Evolutionary conservation across 768 basidiomycete genomes (phyloP).

Genomic region (Collybia sordida): DNA sequence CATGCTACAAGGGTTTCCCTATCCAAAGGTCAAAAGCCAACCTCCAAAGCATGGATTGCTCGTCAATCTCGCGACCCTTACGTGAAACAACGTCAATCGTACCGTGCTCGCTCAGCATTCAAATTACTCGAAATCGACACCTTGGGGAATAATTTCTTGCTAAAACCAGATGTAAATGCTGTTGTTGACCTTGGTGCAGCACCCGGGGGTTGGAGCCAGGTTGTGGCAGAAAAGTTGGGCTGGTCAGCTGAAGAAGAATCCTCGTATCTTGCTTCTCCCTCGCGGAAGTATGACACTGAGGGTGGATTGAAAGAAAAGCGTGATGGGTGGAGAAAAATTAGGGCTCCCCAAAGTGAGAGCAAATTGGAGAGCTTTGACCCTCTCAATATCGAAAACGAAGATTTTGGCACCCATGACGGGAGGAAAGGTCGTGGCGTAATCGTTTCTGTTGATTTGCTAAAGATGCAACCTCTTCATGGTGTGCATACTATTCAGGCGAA

Average conservation of each 20-base stretch:
- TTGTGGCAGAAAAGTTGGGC: constrained; percentile 64
- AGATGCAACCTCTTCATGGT: constrained; percentile 69
- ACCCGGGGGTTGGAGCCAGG: constrained; percentile 95
- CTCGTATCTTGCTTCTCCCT: not conserved
- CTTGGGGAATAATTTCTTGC: constrained; percentile 51
- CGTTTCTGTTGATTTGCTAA: constrained; percentile 80
- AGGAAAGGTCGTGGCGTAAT: constrained; percentile 44
- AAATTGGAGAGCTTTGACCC: constrained; percentile 30
- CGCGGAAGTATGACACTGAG: not conserved
- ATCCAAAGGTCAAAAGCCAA: constrained; percentile 30
- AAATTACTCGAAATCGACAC: constrained; percentile 83
- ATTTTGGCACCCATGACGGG: not conserved
- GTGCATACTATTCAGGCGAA: constrained; percentile 75
- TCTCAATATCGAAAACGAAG: constrained; percentile 37
- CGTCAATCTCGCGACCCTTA: constrained; percentile 74
- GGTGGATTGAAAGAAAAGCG: not conserved
- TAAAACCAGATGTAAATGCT: constrained; percentile 48
- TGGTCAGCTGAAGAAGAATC: constrained; percentile 15
- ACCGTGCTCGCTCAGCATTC: constrained; percentile 87
- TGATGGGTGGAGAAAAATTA: constrained; percentile 3
- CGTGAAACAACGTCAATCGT: constrained; percentile 49
- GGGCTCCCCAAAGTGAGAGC: not conserved
- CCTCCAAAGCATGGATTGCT: constrained; percentile 62
- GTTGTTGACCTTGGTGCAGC: constrained; percentile 91
- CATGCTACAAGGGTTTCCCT: not conserved